Evolutionary conservation across 106 monocot genomes (phyloP).

Genomic region (Dendrobium officinale): DNA sequence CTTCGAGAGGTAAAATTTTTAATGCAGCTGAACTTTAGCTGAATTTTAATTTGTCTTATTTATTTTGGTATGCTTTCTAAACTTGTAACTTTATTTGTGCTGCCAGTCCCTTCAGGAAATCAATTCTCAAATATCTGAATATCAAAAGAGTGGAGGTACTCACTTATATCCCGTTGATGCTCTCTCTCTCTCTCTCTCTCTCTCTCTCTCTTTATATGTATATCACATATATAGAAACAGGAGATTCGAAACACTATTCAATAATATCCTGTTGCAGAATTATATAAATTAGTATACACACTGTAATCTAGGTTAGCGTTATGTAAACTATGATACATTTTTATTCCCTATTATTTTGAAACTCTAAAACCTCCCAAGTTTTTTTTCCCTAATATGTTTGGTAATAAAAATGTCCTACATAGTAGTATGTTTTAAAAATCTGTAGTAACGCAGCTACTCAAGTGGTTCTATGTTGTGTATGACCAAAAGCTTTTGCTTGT

Average conservation of each 20-base stretch:
- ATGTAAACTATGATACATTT: not conserved
- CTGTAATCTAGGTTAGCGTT: not conserved
- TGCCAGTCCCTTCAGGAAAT: slow-evolving; percentile 80
- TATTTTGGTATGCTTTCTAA: slow-evolving; percentile 2
- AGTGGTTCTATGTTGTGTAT: not conserved
- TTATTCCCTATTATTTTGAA: not conserved
- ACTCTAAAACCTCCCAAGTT: not conserved
- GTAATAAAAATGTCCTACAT: not conserved
- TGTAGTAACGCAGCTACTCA: not conserved
- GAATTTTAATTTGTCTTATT: not conserved
- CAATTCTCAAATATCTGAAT: slow-evolving; percentile 65
- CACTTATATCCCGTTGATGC: slow-evolving; percentile 1
- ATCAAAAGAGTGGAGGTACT: slow-evolving; percentile 83
- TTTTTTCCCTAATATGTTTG: not conserved
- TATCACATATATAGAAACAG: not conserved
- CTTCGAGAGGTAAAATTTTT: slow-evolving; percentile 62
- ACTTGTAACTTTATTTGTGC: slow-evolving; percentile 9
- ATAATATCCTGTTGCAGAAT: not conserved
- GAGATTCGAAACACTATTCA: not conserved
- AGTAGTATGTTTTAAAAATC: not conserved
- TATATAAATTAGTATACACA: not conserved
- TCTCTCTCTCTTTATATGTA: too few relatives aligned
- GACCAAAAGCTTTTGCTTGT: not conserved
- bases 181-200: not conserved
- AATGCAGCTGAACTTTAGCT: not conserved